Evolutionary conservation across 495 filamentous ascomycete species (phyloP).

Genomic region (Penicillium herquei): DNA sequence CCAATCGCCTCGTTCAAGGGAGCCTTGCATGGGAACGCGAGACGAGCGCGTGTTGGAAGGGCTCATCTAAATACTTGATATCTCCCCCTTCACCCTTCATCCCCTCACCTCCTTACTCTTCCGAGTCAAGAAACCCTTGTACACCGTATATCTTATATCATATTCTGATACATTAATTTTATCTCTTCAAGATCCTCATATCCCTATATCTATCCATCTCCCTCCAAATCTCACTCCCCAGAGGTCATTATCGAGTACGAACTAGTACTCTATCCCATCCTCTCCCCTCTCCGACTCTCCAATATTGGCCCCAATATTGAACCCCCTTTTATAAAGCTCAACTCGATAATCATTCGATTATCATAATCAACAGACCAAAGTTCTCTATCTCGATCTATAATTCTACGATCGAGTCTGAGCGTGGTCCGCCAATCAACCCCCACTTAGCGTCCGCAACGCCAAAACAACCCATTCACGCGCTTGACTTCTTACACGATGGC

Average conservation of each 20-base stretch:
- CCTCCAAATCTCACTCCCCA: no score
- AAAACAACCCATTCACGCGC: constrained; percentile 27
- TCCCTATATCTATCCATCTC: not conserved
- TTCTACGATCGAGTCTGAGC: constrained; percentile 1
- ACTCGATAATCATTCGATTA: no score
- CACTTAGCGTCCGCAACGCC: constrained; percentile 26
- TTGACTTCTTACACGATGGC: constrained; percentile 30
- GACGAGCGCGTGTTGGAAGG: constrained; percentile 9
- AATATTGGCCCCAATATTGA: no score
- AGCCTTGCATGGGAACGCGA: constrained; percentile 25
- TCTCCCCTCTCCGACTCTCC: not conserved
- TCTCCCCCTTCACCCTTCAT: constrained; percentile 11
- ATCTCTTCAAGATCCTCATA: not conserved
- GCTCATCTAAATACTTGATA: constrained; percentile 7
- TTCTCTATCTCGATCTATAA: not conserved
- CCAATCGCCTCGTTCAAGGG: constrained; percentile 12
- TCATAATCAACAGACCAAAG: not conserved
- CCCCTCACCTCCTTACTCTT: constrained; percentile 9
- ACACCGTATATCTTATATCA: no score
- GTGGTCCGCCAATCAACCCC: constrained; percentile 20
- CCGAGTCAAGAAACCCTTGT: not conserved
- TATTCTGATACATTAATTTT: no score
- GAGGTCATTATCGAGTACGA: not conserved
- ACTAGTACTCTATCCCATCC: not conserved
- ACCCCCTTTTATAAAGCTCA: not conserved